A percentile compares a stretch with the other conserved stretches of the same genome.
Evolutionary conservation across 2,329 filamentous ascomycete genomes (phyloP).

Genomic region (Acarospora socialis): DNA sequence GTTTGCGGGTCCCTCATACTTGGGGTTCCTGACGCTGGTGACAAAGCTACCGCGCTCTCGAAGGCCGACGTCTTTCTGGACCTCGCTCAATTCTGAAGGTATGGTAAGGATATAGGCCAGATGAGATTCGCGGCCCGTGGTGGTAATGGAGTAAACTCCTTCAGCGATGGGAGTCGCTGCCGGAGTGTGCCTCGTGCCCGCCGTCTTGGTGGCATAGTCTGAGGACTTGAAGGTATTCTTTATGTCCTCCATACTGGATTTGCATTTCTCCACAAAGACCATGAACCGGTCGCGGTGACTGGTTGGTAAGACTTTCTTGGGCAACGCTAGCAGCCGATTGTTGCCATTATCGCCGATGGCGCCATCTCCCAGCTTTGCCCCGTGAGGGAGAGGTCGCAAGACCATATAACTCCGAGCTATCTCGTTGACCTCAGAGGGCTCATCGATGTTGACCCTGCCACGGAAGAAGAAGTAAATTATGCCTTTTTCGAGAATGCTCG

Average conservation of each 20-base stretch:
- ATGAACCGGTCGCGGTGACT: slow-evolving; percentile 58
- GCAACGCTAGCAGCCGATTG: slow-evolving; percentile 60
- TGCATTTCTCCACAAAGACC: slow-evolving; percentile 67
- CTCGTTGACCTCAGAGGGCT: slow-evolving; percentile 55
- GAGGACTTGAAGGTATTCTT: slow-evolving; percentile 52
- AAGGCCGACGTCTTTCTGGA: slow-evolving; percentile 64
- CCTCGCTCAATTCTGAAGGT: slow-evolving; percentile 51
- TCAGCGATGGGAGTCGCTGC: slow-evolving; percentile 66
- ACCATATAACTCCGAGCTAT: slow-evolving; percentile 68
- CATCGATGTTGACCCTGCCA: slow-evolving; percentile 56
- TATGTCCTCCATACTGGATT: slow-evolving; percentile 51
- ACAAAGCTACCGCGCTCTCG: slow-evolving; percentile 61
- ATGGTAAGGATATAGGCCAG: slow-evolving; percentile 69
- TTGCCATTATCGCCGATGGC: slow-evolving; percentile 42
- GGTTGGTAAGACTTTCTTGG: slow-evolving; percentile 69
- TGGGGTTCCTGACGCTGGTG: slow-evolving; percentile 66
- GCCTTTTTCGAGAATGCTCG: slow-evolving; percentile 68
- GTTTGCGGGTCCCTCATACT: slow-evolving; percentile 49
- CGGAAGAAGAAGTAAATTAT: slow-evolving; percentile 86
- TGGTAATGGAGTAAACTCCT: slow-evolving; percentile 70
- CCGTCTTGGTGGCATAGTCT: slow-evolving; percentile 64
- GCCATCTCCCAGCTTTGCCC: slow-evolving; percentile 52
- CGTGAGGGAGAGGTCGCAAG: slow-evolving; percentile 55
- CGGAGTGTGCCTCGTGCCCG: slow-evolving; percentile 51
- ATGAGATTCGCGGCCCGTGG: slow-evolving; percentile 56